phyloP scores from a whole-genome alignment of 2,329 filamentous ascomycete species.

The Microsporum audouinii region DNA sequence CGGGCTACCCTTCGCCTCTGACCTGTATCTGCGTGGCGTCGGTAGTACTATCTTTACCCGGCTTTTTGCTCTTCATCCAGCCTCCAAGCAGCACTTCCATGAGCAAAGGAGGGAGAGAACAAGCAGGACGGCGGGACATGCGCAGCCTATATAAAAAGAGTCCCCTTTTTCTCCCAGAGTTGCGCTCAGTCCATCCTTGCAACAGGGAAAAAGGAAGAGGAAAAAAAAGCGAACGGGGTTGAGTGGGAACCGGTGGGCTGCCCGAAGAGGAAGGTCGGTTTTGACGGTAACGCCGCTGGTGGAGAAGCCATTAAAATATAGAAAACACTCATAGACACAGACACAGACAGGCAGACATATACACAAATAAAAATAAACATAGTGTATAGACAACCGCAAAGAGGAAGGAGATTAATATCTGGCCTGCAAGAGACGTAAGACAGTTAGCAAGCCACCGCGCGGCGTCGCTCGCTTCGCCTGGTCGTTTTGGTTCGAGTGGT shows the following conservation, averaged over 20 bases:
- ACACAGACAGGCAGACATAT: not conserved
- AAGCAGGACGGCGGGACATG: not conserved
- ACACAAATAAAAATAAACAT: not conserved
- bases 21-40: not conserved
- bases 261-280: conserved; percentile 4
- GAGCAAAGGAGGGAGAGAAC: not conserved
- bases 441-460: not conserved
- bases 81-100: not conserved
- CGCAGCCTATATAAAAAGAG: not conserved
- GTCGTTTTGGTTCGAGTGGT: not conserved
- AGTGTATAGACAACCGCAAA: not conserved
- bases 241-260: conserved; percentile 1
- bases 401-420: conserved; percentile 1
- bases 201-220: not conserved
- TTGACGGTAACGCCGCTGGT: not conserved
- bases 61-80: not conserved
- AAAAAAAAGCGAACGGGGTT: not conserved
- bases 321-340: not conserved
- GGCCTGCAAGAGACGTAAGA: not conserved
- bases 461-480: not conserved
- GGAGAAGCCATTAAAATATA: not conserved
- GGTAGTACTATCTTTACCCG: not conserved
- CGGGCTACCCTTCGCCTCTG: not conserved
- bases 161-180: too few species aligned
- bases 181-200: not conserved